Base-by-base conservation (phyloP, 2,329 filamentous ascomycete species). In the Penicillium sp. region DNA sequence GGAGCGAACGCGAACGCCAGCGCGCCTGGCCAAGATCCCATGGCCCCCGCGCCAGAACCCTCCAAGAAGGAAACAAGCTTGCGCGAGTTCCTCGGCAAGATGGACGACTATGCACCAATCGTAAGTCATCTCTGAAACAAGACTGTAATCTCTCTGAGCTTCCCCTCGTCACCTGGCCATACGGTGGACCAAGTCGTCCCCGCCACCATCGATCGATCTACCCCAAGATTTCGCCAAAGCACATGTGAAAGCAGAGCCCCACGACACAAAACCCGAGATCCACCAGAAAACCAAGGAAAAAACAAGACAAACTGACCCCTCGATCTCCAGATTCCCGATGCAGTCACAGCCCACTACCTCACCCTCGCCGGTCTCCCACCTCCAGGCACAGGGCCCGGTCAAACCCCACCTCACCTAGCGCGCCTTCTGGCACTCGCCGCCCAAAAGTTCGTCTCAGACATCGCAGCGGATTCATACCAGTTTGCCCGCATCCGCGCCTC, bases 51-150 rank as follows among this genome's bases (percentile, higher is more conserved):
- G 6, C 75, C 82, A 6, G 75, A 81, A 42, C 87, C 89, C 1
- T 88, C 88, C 52, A 91, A 92, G 73, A 97, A 97, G 78, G 94
- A 99, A 77, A 88, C 89, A 21, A 96, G 90, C 39, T 79, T 99
- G 64, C 89, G 93, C 71, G 93, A 97, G 76, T 97, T 99, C 72
- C 77, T 99, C 19, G 84, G 85, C 63, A 97, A 96, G 82, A 97
- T 99, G 89, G 94, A 99, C 73, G 94, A 99, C 70, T 97, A 94
- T 77, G 92, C 94, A 60, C 94, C 94, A 12, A 96, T 99, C 70
- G 93, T 97, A 83, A 64, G 89, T 79, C 53, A 49, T 23, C 38
- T 21, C 39, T 43, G 29, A 48, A 8, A 13, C 23, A n/a, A 41
- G 17, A 47, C 10, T 25, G 25, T 9, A 36, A 53, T 44, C 38